A percentile compares a stretch with the other conserved stretches of the same genome.
Evolutionary conservation across 345 rosid species (phyloP).

Genomic region (Salix purpurea): DNA sequence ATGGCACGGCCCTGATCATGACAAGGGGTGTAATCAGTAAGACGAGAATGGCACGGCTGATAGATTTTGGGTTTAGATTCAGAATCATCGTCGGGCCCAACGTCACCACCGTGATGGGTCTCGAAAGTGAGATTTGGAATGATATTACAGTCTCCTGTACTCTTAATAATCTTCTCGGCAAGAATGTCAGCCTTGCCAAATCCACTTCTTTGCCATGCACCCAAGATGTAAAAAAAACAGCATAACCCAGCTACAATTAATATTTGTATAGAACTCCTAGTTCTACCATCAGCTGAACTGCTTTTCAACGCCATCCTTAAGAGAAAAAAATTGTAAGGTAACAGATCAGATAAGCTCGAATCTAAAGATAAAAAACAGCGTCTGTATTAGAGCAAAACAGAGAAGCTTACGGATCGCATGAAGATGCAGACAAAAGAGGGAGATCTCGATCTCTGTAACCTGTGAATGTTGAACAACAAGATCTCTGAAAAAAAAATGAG

Average conservation of each 20-base stretch:
- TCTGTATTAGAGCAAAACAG: not conserved
- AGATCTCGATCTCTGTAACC: not conserved
- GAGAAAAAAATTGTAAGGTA: not conserved
- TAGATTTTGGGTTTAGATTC: conserved; percentile 51
- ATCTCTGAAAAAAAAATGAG: not conserved
- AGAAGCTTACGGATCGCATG: not conserved
- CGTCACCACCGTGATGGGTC: conserved; percentile 82
- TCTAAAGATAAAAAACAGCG: not conserved
- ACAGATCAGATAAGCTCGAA: not conserved
- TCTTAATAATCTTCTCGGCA: conserved; percentile 76
- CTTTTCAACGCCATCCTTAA: conserved; percentile 63
- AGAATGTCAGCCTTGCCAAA: conserved; percentile 97
- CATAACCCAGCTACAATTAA: conserved; percentile 77
- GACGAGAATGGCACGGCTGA: conserved; percentile 58
- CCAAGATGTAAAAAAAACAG: conserved; percentile 84
- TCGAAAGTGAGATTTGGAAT: conserved; percentile 72
- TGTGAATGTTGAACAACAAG: not conserved
- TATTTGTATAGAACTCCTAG: conserved; percentile 82
- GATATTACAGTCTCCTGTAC: conserved; percentile 74
- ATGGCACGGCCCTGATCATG: conserved; percentile 95
- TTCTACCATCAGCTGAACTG: conserved; percentile 67
- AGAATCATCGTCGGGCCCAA: conserved; percentile 36
- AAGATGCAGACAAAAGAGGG: not conserved
- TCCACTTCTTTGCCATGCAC: conserved; percentile 98
- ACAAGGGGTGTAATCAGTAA: conserved; percentile 91